Conservation (phyloP, 495 filamentous ascomycete species). For the Penicilliopsis zonata region DNA sequence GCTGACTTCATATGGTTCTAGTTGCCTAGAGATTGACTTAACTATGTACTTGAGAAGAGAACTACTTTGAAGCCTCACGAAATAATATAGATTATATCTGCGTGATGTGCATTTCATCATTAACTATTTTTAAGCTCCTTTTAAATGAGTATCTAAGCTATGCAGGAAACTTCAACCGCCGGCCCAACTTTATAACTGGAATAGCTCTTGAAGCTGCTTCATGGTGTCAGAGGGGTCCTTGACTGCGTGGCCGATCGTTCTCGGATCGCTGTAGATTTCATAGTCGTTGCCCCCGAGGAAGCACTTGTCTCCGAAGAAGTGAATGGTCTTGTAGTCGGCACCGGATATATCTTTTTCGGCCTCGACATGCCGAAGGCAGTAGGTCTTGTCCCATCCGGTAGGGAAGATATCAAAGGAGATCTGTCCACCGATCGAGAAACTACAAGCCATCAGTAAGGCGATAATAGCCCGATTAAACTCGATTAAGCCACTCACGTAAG, state of each 20-base stretch:
- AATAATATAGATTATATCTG: too few relatives aligned
- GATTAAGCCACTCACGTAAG: slow-evolving; percentile 55
- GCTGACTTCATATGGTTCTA: too few relatives aligned
- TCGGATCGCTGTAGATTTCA: slow-evolving; percentile 74
- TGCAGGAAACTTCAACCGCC: background rate
- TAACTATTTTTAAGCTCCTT: too few relatives aligned
- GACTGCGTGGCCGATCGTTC: slow-evolving; percentile 78
- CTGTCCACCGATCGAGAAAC: slow-evolving; percentile 88
- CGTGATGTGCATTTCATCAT: too few relatives aligned
- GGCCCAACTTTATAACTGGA: slow-evolving; percentile 44
- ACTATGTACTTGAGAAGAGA: too few relatives aligned
- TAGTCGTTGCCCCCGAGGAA: slow-evolving; percentile 83
- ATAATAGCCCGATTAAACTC: slow-evolving; percentile 1
- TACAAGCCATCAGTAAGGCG: slow-evolving; percentile 17
- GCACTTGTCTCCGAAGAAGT: slow-evolving; percentile 98
- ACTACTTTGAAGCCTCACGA: too few relatives aligned
- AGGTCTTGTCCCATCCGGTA: slow-evolving; percentile 97
- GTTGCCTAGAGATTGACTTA: too few relatives aligned
- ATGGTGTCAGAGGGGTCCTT: slow-evolving; percentile 71
- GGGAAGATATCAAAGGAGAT: slow-evolving; percentile 99
- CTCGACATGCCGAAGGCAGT: slow-evolving; percentile 79
- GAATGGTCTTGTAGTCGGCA: slow-evolving; percentile 70
- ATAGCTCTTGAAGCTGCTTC: slow-evolving; percentile 62
- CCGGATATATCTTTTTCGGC: slow-evolving; percentile 67
- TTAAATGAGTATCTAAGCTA: too few relatives aligned